Evolutionary conservation across 768 basidiomycete genomes (phyloP).

Genomic region (Mycena crocata): DNA sequence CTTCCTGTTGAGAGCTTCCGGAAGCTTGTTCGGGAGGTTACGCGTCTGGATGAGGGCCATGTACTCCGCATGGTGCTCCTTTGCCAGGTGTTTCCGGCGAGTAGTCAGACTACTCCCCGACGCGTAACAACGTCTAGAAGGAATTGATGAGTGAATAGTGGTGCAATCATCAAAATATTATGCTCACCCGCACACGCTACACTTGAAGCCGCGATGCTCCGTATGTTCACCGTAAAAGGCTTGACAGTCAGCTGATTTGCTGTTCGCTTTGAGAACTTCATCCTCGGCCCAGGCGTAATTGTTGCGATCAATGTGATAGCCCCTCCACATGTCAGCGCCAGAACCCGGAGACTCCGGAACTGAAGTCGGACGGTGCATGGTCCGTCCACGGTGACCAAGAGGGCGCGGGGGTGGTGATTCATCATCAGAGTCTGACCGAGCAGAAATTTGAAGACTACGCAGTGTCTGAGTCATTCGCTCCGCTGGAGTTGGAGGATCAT

Average conservation of each 20-base stretch:
- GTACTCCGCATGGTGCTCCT: slow-evolving; percentile 10
- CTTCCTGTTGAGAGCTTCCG: slow-evolving; percentile 10
- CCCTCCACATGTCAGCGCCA: slow-evolving; percentile 12
- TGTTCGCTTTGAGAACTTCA: slow-evolving; percentile 8
- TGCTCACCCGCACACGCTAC: slow-evolving; percentile 15
- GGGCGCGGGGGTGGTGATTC: no score
- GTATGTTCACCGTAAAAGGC: slow-evolving; percentile 16
- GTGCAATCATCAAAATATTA: no score
- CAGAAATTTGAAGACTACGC: no score
- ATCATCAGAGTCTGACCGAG: no score
- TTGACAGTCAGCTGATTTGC: slow-evolving; percentile 15
- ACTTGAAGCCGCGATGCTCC: slow-evolving; percentile 18
- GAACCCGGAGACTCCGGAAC: no score
- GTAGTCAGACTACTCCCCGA: slow-evolving; percentile 20
- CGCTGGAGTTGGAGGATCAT: slow-evolving; percentile 9
- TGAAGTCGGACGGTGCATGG: slow-evolving; percentile 10
- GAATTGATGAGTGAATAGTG: slow-evolving; percentile 6
- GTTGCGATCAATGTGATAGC: slow-evolving; percentile 11
- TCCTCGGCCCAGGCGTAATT: slow-evolving; percentile 20
- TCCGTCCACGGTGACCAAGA: slow-evolving; percentile 14
- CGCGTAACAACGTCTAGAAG: slow-evolving; percentile 13
- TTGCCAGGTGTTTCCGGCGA: slow-evolving; percentile 14
- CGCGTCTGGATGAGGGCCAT: slow-evolving; percentile 4
- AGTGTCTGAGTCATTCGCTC: no score
- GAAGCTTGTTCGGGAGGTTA: slow-evolving; percentile 18